These are phyloP conservation scores for Ceratocystis harringtonii DNA, from an alignment of 2,329 filamentous ascomycete genomes.

Conservation along the genomic window DNA sequence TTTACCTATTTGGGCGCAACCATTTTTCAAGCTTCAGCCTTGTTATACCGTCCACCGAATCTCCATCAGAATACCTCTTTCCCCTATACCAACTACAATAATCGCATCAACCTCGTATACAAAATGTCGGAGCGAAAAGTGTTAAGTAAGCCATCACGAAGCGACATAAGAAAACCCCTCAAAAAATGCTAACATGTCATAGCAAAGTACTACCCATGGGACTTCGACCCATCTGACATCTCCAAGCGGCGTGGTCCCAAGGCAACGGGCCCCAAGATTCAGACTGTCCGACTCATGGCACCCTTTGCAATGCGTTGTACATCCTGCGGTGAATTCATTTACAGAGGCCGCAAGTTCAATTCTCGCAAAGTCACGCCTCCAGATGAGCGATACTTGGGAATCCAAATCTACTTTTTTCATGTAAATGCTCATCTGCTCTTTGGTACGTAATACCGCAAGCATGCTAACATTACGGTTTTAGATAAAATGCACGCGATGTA, in stretches of 20 bases:
- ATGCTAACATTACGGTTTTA: conserved; percentile 15
- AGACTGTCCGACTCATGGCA: conserved; percentile 74
- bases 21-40: conserved; percentile 7
- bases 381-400: conserved; percentile 75
- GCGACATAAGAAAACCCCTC: not conserved
- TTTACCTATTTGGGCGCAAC: not conserved
- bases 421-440: conserved; percentile 30
- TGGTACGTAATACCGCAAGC: no score
- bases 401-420: conserved; percentile 68
- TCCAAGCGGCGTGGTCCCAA: conserved; percentile 55
- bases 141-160: conserved; percentile 30
- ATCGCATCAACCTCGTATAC: conserved; percentile 18
- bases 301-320: conserved; percentile 31
- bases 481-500: conserved; percentile 76
- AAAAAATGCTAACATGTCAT: conserved; percentile 20
- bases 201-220: conserved; percentile 48
- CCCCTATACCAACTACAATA: not conserved
- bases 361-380: conserved; percentile 79
- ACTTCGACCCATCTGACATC: conserved; percentile 83
- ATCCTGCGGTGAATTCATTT: conserved; percentile 59
- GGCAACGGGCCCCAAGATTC: conserved; percentile 59
- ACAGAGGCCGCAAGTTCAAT: conserved; percentile 92
- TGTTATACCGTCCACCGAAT: not conserved
- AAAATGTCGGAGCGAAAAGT: conserved; percentile 80
- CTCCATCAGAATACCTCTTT: not conserved